phyloP scores from a whole-genome alignment of 169 alveolate species.

The Fabrea salina region DNA sequence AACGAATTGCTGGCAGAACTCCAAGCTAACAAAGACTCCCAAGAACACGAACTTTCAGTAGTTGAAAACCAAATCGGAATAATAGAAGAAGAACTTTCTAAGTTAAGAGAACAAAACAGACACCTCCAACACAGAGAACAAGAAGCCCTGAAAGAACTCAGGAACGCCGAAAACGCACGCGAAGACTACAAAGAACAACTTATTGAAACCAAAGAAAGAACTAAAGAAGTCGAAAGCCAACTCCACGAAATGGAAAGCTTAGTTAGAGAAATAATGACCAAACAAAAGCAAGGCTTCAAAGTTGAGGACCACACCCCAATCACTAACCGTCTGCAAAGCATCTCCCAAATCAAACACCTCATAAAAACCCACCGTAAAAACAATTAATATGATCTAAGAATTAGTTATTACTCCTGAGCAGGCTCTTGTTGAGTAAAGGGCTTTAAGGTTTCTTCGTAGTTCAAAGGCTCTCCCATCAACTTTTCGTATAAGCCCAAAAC shows the following conservation, averaged over 20 bases:
- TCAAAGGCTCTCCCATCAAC: slow-evolving; percentile 70
- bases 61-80: slow-evolving; percentile 8
- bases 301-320: no score
- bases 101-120: slow-evolving; percentile 7
- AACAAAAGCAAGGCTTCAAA: background rate
- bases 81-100: slow-evolving; percentile 7
- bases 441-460: slow-evolving; percentile 34
- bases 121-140: background rate
- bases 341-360: no score
- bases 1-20: background rate
- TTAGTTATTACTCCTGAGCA: no score
- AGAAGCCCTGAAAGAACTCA: background rate
- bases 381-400: no score
- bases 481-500: slow-evolving; percentile 78
- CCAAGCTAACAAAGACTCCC: background rate
- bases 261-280: background rate
- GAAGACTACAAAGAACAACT: background rate
- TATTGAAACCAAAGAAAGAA: background rate
- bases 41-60: background rate
- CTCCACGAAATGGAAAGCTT: background rate
- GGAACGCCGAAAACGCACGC: background rate
- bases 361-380: no score
- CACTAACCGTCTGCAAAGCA: no score
- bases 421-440: no score
- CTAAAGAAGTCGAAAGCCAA: background rate